Evolutionary conservation across 495 filamentous ascomycete species (phyloP).

Genomic region (Penicillium antarcticum): DNA sequence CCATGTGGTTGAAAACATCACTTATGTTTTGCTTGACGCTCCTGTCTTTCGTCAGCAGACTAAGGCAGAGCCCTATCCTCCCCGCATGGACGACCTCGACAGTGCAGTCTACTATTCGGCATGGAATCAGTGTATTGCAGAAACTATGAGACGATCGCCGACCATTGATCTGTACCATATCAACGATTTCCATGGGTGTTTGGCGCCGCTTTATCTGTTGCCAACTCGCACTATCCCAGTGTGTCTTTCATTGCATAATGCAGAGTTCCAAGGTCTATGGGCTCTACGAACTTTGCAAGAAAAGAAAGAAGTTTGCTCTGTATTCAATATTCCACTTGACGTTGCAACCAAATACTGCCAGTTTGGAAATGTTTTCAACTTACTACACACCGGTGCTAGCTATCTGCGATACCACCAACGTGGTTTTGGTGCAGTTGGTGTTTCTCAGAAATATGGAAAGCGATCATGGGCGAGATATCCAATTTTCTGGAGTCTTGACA

Average conservation of each 20-base stretch:
- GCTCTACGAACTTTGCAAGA: constrained; percentile 60
- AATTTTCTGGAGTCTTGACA: constrained; percentile 64
- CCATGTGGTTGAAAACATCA: constrained; percentile 61
- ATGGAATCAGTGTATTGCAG: constrained; percentile 66
- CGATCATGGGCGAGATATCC: constrained; percentile 63
- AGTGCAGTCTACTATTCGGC: constrained; percentile 65
- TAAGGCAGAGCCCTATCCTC: constrained; percentile 62
- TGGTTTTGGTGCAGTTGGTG: constrained; percentile 64
- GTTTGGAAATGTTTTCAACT: constrained; percentile 67
- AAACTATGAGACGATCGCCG: constrained; percentile 52
- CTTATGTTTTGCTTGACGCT: constrained; percentile 64
- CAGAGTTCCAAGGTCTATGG: constrained; percentile 72
- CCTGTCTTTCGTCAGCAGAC: constrained; percentile 67
- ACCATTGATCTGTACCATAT: constrained; percentile 69
- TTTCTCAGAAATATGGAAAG: constrained; percentile 65
- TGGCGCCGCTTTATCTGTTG: constrained; percentile 63
- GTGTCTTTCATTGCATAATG: constrained; percentile 61
- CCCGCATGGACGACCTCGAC: constrained; percentile 68
- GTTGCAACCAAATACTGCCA: constrained; percentile 57
- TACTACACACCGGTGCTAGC: constrained; percentile 60
- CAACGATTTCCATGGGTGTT: constrained; percentile 71
- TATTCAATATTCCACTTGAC: constrained; percentile 54
- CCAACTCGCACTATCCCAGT: constrained; percentile 49
- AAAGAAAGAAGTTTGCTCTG: constrained; percentile 57
- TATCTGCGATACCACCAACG: constrained; percentile 62